Percentiles rank a stretch among this genome's conserved stretches.
Evolutionary conservation across 495 filamentous ascomycete genomes (phyloP).

Genomic region (Hypoxylon fuscum): DNA sequence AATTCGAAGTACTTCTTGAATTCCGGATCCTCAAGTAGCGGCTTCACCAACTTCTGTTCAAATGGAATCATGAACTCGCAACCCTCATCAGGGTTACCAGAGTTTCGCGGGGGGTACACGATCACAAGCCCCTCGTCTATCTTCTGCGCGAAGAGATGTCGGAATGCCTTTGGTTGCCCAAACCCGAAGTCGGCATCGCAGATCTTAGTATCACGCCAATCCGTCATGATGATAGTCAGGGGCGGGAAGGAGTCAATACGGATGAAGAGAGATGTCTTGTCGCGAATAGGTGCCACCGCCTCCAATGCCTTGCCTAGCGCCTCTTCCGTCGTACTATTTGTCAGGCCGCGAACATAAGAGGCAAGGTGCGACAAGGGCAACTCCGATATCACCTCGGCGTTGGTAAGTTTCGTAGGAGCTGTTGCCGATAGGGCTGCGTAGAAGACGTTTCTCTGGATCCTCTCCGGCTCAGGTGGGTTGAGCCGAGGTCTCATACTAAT

Average conservation of each 20-base stretch:
- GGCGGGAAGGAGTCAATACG: conserved; percentile 45
- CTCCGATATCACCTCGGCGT: conserved; percentile 48
- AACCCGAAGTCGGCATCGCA: conserved; percentile 47
- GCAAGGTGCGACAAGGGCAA: conserved; percentile 50
- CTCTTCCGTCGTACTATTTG: conserved; percentile 49
- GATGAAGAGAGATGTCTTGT: conserved; percentile 47
- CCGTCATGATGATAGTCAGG: conserved; percentile 40
- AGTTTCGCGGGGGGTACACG: conserved; percentile 41
- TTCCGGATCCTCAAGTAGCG: conserved; percentile 51
- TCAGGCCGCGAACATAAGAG: conserved; percentile 49
- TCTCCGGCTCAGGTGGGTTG: conserved; percentile 40
- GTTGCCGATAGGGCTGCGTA: conserved; percentile 37
- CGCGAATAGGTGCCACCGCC: conserved; percentile 47
- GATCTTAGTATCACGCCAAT: conserved; percentile 44
- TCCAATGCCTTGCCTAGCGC: conserved; percentile 44
- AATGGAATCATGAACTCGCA: conserved; percentile 53
- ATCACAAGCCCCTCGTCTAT: conserved; percentile 43
- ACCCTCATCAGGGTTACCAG: conserved; percentile 49
- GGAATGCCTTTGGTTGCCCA: conserved; percentile 34
- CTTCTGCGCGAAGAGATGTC: conserved; percentile 40
- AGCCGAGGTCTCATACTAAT: conserved; percentile 54
- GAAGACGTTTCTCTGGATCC: conserved; percentile 52
- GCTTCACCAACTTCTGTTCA: conserved; percentile 47
- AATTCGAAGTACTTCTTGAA: conserved; percentile 55
- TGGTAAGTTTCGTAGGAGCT: conserved; percentile 33